Base-by-base conservation (phyloP, 768 basidiomycete species). In the Rhizopogon roseolus region DNA sequence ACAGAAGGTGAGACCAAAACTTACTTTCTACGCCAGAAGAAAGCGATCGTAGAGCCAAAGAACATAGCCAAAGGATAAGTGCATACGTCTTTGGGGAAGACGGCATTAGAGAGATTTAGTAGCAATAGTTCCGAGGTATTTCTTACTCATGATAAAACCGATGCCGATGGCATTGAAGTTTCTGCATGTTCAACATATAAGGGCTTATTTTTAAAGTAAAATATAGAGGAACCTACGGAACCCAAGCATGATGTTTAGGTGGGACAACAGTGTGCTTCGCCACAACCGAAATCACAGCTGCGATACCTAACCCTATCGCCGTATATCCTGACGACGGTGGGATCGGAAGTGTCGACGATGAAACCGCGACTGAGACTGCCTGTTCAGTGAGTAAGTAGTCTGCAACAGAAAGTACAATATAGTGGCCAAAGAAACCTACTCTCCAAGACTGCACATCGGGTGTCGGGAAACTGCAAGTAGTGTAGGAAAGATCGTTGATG, bases 301-400 rank as follows among this genome's bases (percentile, higher is more conserved):
- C 64, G 50, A 83, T 66, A 4, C 73, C 73, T 4, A 83, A 71
- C 40, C 59, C 81, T 59, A 85, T 81, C 38, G 84, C 80, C 4
- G 81, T 80, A 57, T 78, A 79, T 13, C 82, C 82, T 10, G 81
- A 82, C 1, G 77, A 77, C 2, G 72, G 54, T 22, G 82, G 81
- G 51, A 84, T 74, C 50, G 72, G 64, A 60, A 64, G 50, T 59
- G 58, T 56, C 19, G 60, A 40, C 3, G 64, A 62, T 10, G 63
- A 66, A 6, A 65, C 65, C 0, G 53, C 63, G 10, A 60, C 55
- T 5, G 50, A 44, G 7, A 65, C 41, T 1, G 60, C 65, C 64
- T 64, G 13, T 39, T n/a, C 7, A 39, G 17, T 10, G 5, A 0
- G 19, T 46, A 34, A 46, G 7, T 4, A 22, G 17, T 7, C 19